Base-by-base conservation (phyloP, 306 rosid genomes). In the Ziziphus jujuba region DNA sequence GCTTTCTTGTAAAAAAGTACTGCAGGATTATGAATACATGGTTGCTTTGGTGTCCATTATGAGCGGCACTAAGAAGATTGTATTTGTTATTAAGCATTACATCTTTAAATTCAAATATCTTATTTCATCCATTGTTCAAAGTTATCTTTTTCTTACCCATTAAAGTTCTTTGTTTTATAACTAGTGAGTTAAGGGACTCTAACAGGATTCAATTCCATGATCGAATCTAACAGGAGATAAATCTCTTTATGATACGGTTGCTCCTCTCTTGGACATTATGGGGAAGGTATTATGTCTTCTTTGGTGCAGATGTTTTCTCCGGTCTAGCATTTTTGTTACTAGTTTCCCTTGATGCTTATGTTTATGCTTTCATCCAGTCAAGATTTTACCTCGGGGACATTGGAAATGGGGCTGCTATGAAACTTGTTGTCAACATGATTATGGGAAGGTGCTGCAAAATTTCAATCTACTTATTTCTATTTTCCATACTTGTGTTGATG, bases 361-460 rank as follows among this genome's bases (percentile, higher is more conserved):
- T 71, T 52, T 48, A n/a, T 40, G 49, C 40, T 63, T 69, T 21
- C 49, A 49, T 65, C 47, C 89, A 88, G 97, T 90, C 96, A 58
- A 93, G 81, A 75, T 90, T 90, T 79, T 93, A 83, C 87, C 91
- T 93, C 11, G 99, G 99, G 13, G 89, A 93, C 56, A 89, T 93
- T 23, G 99, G 97, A 77, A 84, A 93, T 54, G 99, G 99, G 70
- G 99, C 99, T 69, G 96, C 97, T 40, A 93, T 93, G 97, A 88
- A 93, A 82, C 90, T 93, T 7, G 92, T 93, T 47, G 99, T 93
- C 72, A 93, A 93, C 73, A 90, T 93, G 99, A 84, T 93, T 78
- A 90, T 93, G 97, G 99, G 99, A 81, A 88, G 97, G 99, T 93
- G 56, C 12, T 72, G 53, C 67, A 20, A 63, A 57, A 56, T 51